Evolutionary conservation across 192 early-diverging fungal species (phyloP).

Genomic region (Coemansia guatemalensis): DNA sequence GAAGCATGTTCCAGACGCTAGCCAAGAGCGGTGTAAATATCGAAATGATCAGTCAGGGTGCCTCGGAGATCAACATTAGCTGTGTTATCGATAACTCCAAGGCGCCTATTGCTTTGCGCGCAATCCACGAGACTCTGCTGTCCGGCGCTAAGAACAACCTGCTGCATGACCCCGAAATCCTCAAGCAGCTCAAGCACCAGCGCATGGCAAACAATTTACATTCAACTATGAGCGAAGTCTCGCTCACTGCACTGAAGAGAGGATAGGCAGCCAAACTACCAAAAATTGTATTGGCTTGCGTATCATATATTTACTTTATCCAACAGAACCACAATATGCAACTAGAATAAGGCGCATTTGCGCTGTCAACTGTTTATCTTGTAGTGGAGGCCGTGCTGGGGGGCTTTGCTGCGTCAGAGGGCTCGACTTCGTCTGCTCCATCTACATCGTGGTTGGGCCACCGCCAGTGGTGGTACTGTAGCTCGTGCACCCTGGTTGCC

Average conservation of each 20-base stretch:
- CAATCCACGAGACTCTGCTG: conserved; percentile 84
- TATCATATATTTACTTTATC: not conserved
- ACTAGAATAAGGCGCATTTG: not conserved
- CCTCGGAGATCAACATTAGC: conserved; percentile 97
- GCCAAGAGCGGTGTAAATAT: conserved; percentile 90
- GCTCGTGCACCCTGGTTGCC: conserved; percentile 69
- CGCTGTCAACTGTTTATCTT: too few species aligned
- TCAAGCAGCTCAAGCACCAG: conserved; percentile 41
- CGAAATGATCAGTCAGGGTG: conserved; percentile 99
- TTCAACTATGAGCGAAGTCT: conserved; percentile 48
- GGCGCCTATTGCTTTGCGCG: conserved; percentile 73
- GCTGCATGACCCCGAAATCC: conserved; percentile 42
- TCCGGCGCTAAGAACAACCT: conserved; percentile 44
- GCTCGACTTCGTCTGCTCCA: not conserved
- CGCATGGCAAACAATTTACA: conserved; percentile 32
- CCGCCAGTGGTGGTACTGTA: conserved; percentile 42
- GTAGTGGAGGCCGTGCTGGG: too few species aligned
- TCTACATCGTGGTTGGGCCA: conserved; percentile 27
- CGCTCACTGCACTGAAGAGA: conserved; percentile 24
- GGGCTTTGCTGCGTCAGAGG: too few species aligned
- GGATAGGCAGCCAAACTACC: not conserved
- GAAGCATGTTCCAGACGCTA: conserved; percentile 90
- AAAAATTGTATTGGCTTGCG: too few species aligned
- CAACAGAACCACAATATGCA: not conserved
- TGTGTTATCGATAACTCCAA: conserved; percentile 86